Evolutionary conservation across 176 grass and related monocot species (phyloP).

Genomic region (Themeda triandra): DNA sequence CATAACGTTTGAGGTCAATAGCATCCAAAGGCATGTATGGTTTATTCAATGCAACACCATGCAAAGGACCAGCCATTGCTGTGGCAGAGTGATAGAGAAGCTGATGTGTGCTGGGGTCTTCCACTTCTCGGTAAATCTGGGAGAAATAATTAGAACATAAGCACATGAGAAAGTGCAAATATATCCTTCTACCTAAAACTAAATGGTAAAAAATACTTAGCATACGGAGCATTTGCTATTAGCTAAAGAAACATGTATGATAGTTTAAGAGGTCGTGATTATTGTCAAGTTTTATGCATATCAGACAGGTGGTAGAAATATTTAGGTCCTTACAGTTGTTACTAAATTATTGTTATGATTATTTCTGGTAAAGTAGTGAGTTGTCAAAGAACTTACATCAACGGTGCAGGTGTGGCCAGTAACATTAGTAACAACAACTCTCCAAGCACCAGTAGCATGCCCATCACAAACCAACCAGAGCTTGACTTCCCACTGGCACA

Average conservation of each 20-base stretch:
- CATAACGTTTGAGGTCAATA: conserved; percentile 80
- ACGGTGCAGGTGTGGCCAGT: conserved; percentile 97
- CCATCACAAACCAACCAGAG: conserved; percentile 78
- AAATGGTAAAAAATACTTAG: neutral
- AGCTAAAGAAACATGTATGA: conserved; percentile 5
- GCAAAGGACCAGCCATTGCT: conserved; percentile 57
- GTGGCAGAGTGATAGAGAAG: conserved; percentile 70
- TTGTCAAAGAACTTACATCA: conserved; percentile 66
- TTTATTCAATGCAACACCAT: conserved; percentile 68
- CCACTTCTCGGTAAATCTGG: conserved; percentile 93
- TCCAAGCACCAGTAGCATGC: conserved; percentile 85
- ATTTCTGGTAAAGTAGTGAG: conserved; percentile 14
- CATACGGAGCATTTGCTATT: conserved; percentile 7
- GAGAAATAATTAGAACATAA: conserved; percentile 16
- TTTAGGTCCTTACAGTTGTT: conserved; percentile 3
- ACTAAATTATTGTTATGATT: neutral
- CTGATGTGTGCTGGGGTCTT: conserved; percentile 62
- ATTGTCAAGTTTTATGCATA: conserved; percentile 3
- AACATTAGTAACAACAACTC: conserved; percentile 88
- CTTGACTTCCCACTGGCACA: conserved; percentile 98
- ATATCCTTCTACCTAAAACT: neutral
- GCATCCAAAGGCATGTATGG: conserved; percentile 66
- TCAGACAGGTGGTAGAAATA: neutral
- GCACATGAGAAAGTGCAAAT: neutral
- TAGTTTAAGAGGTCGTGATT: neutral